phyloP scores from a whole-genome alignment of 2,329 filamentous ascomycete genomes.

The Pseudopyrenochaeta lycopersici region DNA sequence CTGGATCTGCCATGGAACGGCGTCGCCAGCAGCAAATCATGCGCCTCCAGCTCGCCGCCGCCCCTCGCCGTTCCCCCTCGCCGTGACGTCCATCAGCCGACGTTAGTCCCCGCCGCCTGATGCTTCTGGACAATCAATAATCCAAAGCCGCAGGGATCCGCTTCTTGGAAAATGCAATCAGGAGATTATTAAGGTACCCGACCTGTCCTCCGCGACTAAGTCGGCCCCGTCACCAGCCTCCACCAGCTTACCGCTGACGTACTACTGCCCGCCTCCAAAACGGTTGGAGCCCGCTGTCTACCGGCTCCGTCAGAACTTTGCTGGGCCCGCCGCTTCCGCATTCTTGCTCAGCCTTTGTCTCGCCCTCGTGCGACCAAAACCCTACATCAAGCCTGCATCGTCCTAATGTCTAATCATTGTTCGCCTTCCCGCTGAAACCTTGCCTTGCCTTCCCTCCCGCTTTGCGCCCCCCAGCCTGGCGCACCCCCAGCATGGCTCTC shows the following conservation, averaged over 20 bases:
- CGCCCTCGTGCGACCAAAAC: slow-evolving; percentile 10
- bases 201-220: slow-evolving; percentile 4
- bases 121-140: slow-evolving; percentile 19
- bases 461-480: slow-evolving; percentile 4
- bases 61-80: no score
- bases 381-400: slow-evolving; percentile 18
- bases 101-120: slow-evolving; percentile 4
- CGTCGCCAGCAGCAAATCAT: slow-evolving; percentile 12
- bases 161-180: slow-evolving; percentile 14
- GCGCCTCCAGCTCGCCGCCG: no score
- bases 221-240: slow-evolving; percentile 22
- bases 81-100: slow-evolving; percentile 7
- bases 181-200: slow-evolving; percentile 38
- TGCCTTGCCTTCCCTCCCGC: slow-evolving; percentile 18
- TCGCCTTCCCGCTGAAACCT: slow-evolving; percentile 24
- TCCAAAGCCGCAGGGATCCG: slow-evolving; percentile 15
- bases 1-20: slow-evolving; percentile 11
- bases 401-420: slow-evolving; percentile 33
- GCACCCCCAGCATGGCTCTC: slow-evolving; percentile 34
- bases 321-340: slow-evolving; percentile 24
- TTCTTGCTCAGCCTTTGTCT: slow-evolving; percentile 15
- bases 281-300: slow-evolving; percentile 34
- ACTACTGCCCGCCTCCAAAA: slow-evolving; percentile 23
- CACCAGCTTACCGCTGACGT: slow-evolving; percentile 34
- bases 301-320: slow-evolving; percentile 14